phyloP scores from a whole-genome alignment of 2,329 filamentous ascomycete species.

The Cladosporium sp. region DNA sequence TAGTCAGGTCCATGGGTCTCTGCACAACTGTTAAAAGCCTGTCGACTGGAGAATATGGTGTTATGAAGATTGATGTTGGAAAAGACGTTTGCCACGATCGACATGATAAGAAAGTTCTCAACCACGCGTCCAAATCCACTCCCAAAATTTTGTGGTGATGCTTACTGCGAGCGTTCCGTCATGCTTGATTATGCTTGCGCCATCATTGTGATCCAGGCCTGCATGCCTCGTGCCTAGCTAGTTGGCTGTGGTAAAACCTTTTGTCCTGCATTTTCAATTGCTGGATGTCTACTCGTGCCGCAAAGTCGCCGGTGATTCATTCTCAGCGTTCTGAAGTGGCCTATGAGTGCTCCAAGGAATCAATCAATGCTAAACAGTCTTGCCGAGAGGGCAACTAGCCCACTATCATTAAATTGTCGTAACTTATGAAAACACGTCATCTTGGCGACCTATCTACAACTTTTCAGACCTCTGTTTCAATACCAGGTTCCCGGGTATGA shows the following conservation, averaged over 20 bases:
- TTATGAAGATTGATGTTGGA: background rate
- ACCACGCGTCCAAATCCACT: background rate
- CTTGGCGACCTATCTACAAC: background rate
- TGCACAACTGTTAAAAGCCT: background rate
- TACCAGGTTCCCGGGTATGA: conserved; percentile 56
- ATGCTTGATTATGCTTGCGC: background rate
- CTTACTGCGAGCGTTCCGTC: background rate
- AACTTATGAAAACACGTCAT: background rate
- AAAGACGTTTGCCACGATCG: background rate
- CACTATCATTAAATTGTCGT: background rate
- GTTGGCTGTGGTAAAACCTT: background rate
- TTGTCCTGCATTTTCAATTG: background rate
- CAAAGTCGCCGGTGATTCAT: background rate
- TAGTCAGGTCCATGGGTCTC: background rate
- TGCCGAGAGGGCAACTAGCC: background rate
- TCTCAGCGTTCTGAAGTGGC: background rate
- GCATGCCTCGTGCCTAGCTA: background rate
- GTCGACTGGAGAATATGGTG: background rate
- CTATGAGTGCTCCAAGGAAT: background rate
- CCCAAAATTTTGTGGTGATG: background rate
- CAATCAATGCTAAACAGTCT: background rate
- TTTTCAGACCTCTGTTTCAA: conserved; percentile 67
- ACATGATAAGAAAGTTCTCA: background rate
- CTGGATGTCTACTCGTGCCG: background rate
- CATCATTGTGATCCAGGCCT: background rate